phyloP scores from a whole-genome alignment of 208 protist species.

The Leishmania guyanensis region DNA sequence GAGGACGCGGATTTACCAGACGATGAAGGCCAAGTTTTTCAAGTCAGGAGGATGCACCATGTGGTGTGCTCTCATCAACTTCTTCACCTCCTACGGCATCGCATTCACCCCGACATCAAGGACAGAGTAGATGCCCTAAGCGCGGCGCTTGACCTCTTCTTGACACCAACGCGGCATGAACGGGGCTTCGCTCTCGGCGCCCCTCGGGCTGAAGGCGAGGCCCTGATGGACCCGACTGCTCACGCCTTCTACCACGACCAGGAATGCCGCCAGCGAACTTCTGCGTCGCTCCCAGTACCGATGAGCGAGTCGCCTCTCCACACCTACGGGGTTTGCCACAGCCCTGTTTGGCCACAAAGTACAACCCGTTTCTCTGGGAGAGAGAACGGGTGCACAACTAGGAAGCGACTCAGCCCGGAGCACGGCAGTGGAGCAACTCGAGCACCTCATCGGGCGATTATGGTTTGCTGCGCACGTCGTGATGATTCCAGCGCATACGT shows the following conservation, averaged over 20 bases:
- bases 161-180: background rate
- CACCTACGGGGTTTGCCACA: too few relatives aligned
- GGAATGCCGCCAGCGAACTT: background rate
- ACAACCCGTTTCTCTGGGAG: too few relatives aligned
- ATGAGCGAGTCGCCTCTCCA: too few relatives aligned
- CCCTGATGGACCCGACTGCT: background rate
- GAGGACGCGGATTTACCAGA: background rate
- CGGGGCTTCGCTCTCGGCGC: background rate
- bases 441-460: too few relatives aligned
- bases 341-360: too few relatives aligned
- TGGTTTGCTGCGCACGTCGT: too few relatives aligned
- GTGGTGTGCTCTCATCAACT: background rate
- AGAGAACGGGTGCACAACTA: too few relatives aligned
- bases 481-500: too few relatives aligned
- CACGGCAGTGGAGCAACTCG: too few relatives aligned
- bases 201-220: background rate
- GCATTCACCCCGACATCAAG: background rate
- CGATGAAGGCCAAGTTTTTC: background rate
- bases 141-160: background rate
- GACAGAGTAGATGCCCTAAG: background rate
- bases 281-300: too few relatives aligned
- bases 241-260: background rate
- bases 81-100: background rate
- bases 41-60: background rate
- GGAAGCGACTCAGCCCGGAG: too few relatives aligned